Base-by-base conservation (phyloP, 306 rosid species). In the Cucurbita moschata region DNA sequence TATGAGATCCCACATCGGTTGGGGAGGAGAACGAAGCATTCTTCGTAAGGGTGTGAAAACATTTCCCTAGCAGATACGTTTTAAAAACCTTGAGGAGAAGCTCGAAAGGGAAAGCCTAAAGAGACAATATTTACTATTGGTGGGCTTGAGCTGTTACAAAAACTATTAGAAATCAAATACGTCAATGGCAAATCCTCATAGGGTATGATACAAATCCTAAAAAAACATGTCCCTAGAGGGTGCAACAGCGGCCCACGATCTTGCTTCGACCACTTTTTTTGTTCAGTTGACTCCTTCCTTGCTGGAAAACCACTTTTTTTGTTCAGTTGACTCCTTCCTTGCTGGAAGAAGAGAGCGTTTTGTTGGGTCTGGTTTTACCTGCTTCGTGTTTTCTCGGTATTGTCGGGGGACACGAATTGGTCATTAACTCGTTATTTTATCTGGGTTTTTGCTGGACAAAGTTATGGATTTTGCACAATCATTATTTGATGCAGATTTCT, bases 401-500 rank as follows among this genome's bases (percentile, higher is more conserved):
- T 49, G 2, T 49, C 5, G 53, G n/a, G n/a, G 53, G 6, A 65
- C 39, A 60, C 37, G 42, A 9, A 14, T 61, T 61, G 5, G 46
- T 61, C 11, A 12, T 12, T 1, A 40, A 10, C 40, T 58, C 19
- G 15, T 62, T 37, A 37, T 9, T 64, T 42, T 64, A 64, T 51
- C 71, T 15, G 14, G 44, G 35, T 51, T 67, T 9, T 9, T 37
- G 38, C 59, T 30, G 49, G 26, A 39, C 35, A 52, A 57, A 46
- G 42, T 75, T 73, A 6, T 19, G 52, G 52, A 30, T 19, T 54
- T 54, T 35, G 55, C 18, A 38, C 5, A 10, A 35, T 14, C 11
- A 37, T 55, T 23, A 54, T 47, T 57, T 30, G 73, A 46, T 63
- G 66, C 78, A 88, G 94, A 76, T 81, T 75, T 46, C 74, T 88